Conservation (phyloP, 257 asterid species). For the Scutellaria galericulata region DNA sequence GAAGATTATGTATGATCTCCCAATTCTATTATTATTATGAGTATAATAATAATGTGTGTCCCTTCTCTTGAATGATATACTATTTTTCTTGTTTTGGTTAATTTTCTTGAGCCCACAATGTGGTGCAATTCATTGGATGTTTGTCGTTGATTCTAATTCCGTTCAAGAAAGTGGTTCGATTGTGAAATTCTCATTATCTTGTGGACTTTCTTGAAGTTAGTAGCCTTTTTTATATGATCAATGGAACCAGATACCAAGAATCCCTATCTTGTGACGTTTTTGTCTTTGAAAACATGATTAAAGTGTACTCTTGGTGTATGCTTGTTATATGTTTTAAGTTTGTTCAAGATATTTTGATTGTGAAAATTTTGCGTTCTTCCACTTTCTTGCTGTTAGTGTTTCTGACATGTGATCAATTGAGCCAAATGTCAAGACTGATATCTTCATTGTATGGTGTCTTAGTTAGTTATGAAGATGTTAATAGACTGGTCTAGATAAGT, state of each 20-base stretch:
- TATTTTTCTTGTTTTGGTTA: not conserved
- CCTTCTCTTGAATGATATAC: not conserved
- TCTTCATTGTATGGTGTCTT: not conserved
- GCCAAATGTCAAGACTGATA: not conserved
- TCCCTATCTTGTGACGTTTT: not conserved
- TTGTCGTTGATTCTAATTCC: not conserved
- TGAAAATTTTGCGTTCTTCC: not conserved
- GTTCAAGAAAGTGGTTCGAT: not conserved
- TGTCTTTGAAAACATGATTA: not conserved
- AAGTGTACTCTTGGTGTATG: not conserved
- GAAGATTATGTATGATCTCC: constrained; percentile 81
- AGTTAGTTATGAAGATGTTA: not conserved
- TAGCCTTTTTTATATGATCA: not conserved
- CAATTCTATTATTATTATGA: not conserved
- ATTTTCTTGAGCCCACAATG: constrained; percentile 10
- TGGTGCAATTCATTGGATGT: constrained; percentile 1
- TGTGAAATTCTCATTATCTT: not conserved
- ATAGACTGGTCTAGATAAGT: too few relatives aligned
- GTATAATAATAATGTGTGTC: not conserved
- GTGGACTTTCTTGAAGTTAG: too few relatives aligned
- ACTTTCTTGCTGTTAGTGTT: not conserved
- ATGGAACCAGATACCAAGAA: constrained; percentile 1
- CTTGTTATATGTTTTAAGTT: not conserved
- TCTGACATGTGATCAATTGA: not conserved
- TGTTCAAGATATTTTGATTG: constrained; percentile 4